Conservation (phyloP, 441 rosid genomes). For the Cnidoscolus chayamansa region DNA sequence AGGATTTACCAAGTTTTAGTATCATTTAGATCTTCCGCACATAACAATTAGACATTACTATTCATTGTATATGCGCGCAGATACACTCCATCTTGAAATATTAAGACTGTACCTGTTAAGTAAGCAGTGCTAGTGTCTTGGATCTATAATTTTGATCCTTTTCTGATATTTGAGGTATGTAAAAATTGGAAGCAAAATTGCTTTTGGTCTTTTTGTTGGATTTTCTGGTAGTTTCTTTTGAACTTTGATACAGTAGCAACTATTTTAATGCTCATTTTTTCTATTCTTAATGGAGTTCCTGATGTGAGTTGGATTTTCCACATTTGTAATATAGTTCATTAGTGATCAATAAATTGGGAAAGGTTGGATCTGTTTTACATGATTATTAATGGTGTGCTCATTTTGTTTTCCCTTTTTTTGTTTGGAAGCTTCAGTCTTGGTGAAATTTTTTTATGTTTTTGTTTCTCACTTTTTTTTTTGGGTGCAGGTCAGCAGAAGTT, state of each 20-base stretch:
- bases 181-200: neutral
- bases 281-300: neutral
- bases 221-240: neutral
- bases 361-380: neutral
- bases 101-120: slow-evolving; percentile 4
- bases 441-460: slow-evolving; percentile 12
- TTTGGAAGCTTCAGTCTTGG: slow-evolving; percentile 9
- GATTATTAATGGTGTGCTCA: neutral
- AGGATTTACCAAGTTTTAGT: neutral
- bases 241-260: neutral
- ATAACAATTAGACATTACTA: neutral
- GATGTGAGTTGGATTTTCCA: neutral
- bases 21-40: slow-evolving; percentile 3
- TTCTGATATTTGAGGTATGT: neutral
- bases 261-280: neutral
- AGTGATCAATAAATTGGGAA: neutral
- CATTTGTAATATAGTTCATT: neutral
- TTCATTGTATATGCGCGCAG: neutral
- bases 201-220: neutral
- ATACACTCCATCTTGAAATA: neutral
- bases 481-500: slow-evolving; percentile 27
- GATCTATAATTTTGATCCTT: neutral
- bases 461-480: slow-evolving; percentile 16
- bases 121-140: neutral
- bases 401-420: neutral